Evolutionary conservation across 192 early-diverging fungal genomes (phyloP).

Genomic region (Backusella australiensis): DNA sequence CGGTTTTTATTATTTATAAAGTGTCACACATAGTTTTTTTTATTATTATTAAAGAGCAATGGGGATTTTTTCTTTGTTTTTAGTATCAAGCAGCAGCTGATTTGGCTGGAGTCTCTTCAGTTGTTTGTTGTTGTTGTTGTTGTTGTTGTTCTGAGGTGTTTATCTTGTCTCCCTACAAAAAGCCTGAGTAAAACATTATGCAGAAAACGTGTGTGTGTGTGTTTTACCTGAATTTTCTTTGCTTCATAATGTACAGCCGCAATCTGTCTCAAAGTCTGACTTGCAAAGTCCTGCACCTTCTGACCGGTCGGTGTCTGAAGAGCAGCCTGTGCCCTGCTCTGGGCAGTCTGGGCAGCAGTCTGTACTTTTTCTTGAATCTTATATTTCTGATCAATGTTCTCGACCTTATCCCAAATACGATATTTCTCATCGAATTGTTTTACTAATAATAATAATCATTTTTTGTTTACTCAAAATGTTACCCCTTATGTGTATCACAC

Average conservation of each 20-base stretch:
- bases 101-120: neutral
- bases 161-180: neutral
- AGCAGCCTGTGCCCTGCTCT: slow-evolving; percentile 39
- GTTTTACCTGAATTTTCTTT: slow-evolving; percentile 39
- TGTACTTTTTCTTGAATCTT: slow-evolving; percentile 53
- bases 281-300: slow-evolving; percentile 43
- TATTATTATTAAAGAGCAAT: too few species aligned
- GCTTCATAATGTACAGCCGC: slow-evolving; percentile 58
- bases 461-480: neutral
- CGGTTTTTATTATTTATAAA: too few species aligned
- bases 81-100: neutral
- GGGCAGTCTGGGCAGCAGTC: slow-evolving; percentile 41
- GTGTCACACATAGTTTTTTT: too few species aligned
- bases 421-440: slow-evolving; percentile 53
- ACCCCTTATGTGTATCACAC: neutral
- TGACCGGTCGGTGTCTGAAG: slow-evolving; percentile 54
- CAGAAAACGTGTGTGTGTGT: neutral
- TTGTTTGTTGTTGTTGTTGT: neutral
- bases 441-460: neutral
- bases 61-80: too few species aligned
- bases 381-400: slow-evolving; percentile 51
- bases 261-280: slow-evolving; percentile 45
- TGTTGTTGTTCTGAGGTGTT: neutral
- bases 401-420: slow-evolving; percentile 50
- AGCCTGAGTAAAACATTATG: neutral